A percentile compares a stretch with the other conserved stretches of the same genome.
Conservation (phyloP, 306 rosid genomes). For the Luffa acutangula region DNA sequence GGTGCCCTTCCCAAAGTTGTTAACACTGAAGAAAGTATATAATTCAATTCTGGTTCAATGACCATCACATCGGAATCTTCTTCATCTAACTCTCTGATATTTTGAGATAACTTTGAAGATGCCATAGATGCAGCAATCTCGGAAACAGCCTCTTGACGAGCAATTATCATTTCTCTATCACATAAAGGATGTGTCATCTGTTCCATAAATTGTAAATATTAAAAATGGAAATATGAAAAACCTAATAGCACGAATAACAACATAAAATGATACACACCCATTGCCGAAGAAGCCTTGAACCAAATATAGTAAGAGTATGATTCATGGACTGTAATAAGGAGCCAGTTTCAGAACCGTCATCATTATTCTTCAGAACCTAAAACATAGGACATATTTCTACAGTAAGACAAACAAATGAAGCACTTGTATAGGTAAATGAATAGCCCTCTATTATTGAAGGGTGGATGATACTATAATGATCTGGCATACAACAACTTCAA, state of each 20-base stretch:
- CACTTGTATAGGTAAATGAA: neutral
- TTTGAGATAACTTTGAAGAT: constrained; percentile 38
- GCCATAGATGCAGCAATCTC: constrained; percentile 86
- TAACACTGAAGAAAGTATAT: constrained; percentile 64
- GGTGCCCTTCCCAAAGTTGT: constrained; percentile 56
- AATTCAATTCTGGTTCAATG: constrained; percentile 34
- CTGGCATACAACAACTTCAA: neutral
- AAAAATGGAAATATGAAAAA: constrained; percentile 9
- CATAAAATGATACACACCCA: constrained; percentile 48
- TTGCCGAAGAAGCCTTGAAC: constrained; percentile 88
- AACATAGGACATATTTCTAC: constrained; percentile 14
- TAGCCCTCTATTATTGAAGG: neutral
- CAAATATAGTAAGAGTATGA: constrained; percentile 69
- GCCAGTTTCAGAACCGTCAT: constrained; percentile 80
- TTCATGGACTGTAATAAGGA: constrained; percentile 82
- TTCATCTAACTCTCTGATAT: constrained; percentile 17
- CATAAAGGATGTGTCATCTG: constrained; percentile 89
- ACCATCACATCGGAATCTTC: constrained; percentile 32
- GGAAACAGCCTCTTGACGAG: constrained; percentile 82
- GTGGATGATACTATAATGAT: neutral
- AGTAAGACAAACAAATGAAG: constrained; percentile 3
- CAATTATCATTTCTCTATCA: constrained; percentile 62
- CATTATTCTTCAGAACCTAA: constrained; percentile 70
- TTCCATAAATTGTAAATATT: constrained; percentile 23
- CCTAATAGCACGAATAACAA: constrained; percentile 5